Percentiles rank a stretch among this genome's conserved stretches.
These are phyloP conservation scores for Hapsidospora chrysogenum DNA, from an alignment of 495 filamentous ascomycete genomes.

Conservation along the genomic window DNA sequence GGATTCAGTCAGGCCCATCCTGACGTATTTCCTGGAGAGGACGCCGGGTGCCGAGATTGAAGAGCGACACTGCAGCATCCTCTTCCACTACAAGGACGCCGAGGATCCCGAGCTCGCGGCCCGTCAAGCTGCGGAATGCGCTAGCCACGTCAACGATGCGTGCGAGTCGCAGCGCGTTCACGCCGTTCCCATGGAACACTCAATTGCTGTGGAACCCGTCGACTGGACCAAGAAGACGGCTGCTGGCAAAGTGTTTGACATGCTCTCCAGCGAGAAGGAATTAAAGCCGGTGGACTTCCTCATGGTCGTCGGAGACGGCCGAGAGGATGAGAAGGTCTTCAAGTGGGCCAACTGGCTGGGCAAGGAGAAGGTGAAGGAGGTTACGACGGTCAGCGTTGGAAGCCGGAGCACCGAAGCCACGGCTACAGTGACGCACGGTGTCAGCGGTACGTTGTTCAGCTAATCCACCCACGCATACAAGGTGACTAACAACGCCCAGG, in stretches of 20 bases:
- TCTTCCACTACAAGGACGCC: constrained; percentile 73
- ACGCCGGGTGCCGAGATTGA: constrained; percentile 77
- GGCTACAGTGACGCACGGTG: constrained; percentile 72
- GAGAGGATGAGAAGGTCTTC: constrained; percentile 85
- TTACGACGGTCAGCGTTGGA: constrained; percentile 71
- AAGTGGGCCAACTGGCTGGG: constrained; percentile 74
- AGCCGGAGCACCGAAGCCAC: constrained; percentile 74
- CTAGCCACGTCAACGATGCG: constrained; percentile 84
- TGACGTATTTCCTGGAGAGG: constrained; percentile 76
- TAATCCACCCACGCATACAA: neutral
- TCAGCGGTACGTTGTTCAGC: constrained; percentile 49
- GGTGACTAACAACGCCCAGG: constrained; percentile 1
- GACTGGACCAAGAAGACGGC: constrained; percentile 77
- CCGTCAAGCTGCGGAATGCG: constrained; percentile 70
- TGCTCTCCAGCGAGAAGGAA: constrained; percentile 19
- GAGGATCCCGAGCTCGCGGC: constrained; percentile 56
- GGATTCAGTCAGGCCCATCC: constrained; percentile 51
- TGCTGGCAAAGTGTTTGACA: constrained; percentile 47
- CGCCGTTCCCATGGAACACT: constrained; percentile 61
- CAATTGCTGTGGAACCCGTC: constrained; percentile 62
- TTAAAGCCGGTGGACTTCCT: constrained; percentile 57
- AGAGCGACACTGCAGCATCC: constrained; percentile 66
- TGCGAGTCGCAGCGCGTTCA: constrained; percentile 68
- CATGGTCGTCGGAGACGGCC: constrained; percentile 71
- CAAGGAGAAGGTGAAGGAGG: constrained; percentile 38